Percentiles rank a stretch among this genome's conserved stretches.
phyloP scores from a whole-genome alignment of 2,329 filamentous ascomycete species.

The Alternaria hordeiaustralica region DNA sequence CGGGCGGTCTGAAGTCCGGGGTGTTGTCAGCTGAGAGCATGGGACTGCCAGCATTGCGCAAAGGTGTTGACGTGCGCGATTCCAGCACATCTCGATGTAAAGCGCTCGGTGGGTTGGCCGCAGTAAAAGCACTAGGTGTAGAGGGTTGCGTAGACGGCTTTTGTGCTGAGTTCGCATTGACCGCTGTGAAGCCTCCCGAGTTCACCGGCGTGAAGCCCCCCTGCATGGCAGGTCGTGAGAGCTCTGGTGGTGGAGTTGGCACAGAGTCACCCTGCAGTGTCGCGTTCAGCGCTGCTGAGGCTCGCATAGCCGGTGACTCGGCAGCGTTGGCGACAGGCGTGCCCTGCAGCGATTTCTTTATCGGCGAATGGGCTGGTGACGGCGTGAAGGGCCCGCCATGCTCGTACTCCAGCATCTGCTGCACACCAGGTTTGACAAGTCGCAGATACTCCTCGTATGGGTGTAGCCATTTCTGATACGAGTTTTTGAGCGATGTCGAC shows the following conservation, averaged over 20 bases:
- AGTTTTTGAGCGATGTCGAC: conserved; percentile 97
- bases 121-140: conserved; percentile 57
- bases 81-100: conserved; percentile 60
- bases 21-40: conserved; percentile 69
- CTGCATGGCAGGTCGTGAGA: conserved; percentile 60
- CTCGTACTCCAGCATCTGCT: conserved; percentile 91
- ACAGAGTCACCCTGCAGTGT: conserved; percentile 54
- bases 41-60: conserved; percentile 68
- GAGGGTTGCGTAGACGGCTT: conserved; percentile 28
- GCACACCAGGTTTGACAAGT: conserved; percentile 91
- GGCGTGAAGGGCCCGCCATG: conserved; percentile 90
- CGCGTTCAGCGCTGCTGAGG: conserved; percentile 63
- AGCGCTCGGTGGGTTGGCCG: conserved; percentile 61
- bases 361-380: conserved; percentile 75
- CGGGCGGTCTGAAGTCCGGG: conserved; percentile 66
- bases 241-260: conserved; percentile 59
- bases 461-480: conserved; percentile 94
- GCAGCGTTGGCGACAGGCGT: conserved; percentile 61
- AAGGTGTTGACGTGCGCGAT: conserved; percentile 64
- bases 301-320: conserved; percentile 71
- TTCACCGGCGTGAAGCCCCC: conserved; percentile 79
- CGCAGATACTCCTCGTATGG: conserved; percentile 96
- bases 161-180: conserved; percentile 59
- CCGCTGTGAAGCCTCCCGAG: conserved; percentile 65
- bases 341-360: conserved; percentile 62